phyloP scores from a whole-genome alignment of 2,329 filamentous ascomycete genomes.

The Aureobasidium sp. region DNA sequence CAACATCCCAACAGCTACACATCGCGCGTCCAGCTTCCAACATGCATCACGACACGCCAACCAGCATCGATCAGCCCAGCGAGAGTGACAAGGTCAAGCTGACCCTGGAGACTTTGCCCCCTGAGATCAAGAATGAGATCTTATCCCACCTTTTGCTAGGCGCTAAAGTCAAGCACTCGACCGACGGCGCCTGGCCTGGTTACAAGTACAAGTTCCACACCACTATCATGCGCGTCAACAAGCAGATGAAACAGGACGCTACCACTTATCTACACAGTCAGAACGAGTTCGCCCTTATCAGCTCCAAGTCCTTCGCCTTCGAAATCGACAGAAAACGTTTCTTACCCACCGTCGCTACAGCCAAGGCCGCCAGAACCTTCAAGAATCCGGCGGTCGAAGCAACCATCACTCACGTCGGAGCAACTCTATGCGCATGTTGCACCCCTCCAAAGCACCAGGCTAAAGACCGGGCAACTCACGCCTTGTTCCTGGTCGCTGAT shows the following conservation, averaged over 20 bases:
- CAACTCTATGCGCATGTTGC: background rate
- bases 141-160: conserved; percentile 3
- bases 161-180: conserved; percentile 5
- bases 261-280: background rate
- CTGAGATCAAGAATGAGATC: conserved; percentile 9
- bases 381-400: background rate
- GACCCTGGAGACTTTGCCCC: background rate
- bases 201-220: background rate
- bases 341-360: background rate
- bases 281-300: background rate
- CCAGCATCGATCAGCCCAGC: background rate
- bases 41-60: background rate
- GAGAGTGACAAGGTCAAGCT: background rate
- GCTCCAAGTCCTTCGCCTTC: background rate
- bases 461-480: background rate
- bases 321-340: background rate
- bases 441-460: background rate
- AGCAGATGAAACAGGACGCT: background rate
- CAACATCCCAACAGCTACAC: background rate
- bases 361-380: background rate
- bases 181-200: background rate
- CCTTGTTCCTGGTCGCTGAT: background rate
- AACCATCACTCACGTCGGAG: background rate
- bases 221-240: conserved; percentile 3
- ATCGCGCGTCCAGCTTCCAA: background rate